Percentiles rank a stretch among this genome's conserved stretches.
These are phyloP conservation scores for Phytophthora quininea DNA, from an alignment of 352 stramenopile genomes.

Conservation along the genomic window DNA sequence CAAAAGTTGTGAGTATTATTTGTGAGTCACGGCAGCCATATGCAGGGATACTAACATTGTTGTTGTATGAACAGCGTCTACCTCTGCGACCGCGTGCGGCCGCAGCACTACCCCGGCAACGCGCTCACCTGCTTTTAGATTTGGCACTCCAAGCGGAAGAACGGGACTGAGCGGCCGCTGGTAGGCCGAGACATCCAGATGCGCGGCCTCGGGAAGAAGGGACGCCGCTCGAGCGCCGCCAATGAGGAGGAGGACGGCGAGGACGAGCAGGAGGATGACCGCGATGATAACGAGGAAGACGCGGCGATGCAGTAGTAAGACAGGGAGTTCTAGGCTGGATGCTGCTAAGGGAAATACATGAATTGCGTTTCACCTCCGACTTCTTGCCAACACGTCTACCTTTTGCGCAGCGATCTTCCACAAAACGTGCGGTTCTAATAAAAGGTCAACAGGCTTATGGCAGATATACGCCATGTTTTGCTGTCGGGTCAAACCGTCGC, in stretches of 20 bases:
- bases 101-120: not conserved
- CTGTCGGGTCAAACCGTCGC: not conserved
- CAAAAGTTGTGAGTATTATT: not conserved
- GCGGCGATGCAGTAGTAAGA: not conserved
- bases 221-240: not conserved
- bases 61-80: not conserved
- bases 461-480: not conserved
- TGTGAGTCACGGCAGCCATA: too few species aligned
- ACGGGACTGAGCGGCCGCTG: not conserved
- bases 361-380: not conserved
- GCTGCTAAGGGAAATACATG: not conserved
- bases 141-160: not conserved
- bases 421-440: not conserved
- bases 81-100: not conserved
- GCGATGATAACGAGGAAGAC: too few species aligned
- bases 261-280: too few species aligned
- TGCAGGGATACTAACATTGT: not conserved
- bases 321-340: not conserved
- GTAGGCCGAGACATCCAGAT: not conserved
- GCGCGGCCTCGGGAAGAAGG: not conserved
- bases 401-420: not conserved
- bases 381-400: not conserved
- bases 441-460: not conserved
- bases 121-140: not conserved
- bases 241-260: not conserved